Percentiles rank a stretch among this genome's conserved stretches.
Conservation (phyloP, 352 stramenopile species). For the Peronospora destructor region DNA sequence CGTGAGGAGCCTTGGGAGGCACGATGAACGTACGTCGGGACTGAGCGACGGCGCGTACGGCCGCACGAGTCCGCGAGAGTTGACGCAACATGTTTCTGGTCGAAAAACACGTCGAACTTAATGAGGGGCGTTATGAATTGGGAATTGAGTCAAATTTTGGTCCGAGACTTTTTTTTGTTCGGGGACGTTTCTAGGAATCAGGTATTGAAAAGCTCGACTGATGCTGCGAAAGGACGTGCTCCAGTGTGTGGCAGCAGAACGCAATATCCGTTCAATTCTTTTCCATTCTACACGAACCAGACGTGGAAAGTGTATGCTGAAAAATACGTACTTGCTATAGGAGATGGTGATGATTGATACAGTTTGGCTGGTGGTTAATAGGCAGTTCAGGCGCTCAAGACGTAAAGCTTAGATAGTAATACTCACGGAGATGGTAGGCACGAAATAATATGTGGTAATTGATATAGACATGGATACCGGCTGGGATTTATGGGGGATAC, state of each 20-base stretch:
- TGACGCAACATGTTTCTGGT: constrained; percentile 26
- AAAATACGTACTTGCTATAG: too few species aligned
- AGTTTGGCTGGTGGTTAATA: constrained; percentile 6
- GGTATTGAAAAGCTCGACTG: too few species aligned
- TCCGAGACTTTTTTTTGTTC: too few species aligned
- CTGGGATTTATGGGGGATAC: constrained; percentile 28
- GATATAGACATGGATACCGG: constrained; percentile 32
- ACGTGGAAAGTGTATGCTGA: constrained; percentile 19
- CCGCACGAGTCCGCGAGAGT: constrained; percentile 18
- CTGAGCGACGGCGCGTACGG: constrained; percentile 5
- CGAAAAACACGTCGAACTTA: not conserved
- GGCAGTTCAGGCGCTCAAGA: constrained; percentile 23
- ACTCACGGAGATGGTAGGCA: not conserved
- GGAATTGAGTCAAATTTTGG: too few species aligned
- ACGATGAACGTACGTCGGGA: constrained; percentile 14
- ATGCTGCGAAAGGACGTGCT: constrained; percentile 1
- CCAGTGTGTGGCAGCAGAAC: constrained; percentile 21
- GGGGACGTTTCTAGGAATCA: too few species aligned
- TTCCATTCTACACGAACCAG: constrained; percentile 28
- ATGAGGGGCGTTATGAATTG: too few species aligned
- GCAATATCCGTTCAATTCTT: constrained; percentile 48
- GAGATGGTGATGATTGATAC: not conserved
- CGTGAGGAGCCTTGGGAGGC: constrained; percentile 9
- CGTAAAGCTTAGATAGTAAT: constrained; percentile 2
- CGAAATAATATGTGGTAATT: not conserved